phyloP scores from a whole-genome alignment of 2,329 filamentous ascomycete genomes.

The Diaporthe longicolla region DNA sequence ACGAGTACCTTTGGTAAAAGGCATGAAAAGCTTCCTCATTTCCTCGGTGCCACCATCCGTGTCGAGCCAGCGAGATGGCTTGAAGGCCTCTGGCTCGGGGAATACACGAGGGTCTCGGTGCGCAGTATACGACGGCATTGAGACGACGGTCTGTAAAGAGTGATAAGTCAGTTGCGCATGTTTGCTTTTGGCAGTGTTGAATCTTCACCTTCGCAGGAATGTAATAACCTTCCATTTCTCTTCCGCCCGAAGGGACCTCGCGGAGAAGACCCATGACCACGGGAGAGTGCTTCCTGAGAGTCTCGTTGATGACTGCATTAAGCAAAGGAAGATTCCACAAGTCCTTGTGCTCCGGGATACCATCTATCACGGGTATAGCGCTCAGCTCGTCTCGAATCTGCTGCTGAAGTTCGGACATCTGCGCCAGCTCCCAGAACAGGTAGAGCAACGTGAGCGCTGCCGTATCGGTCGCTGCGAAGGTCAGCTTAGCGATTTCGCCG shows the following conservation, averaged over 20 bases:
- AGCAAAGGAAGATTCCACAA: conserved; percentile 8
- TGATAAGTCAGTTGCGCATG: not conserved
- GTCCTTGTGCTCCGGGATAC: conserved; percentile 16
- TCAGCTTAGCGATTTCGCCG: conserved; percentile 14
- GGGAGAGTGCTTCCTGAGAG: conserved; percentile 8
- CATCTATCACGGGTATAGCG: not conserved
- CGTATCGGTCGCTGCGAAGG: conserved; percentile 11
- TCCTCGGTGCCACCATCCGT: conserved; percentile 6
- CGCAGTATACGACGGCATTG: conserved; percentile 6
- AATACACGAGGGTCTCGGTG: not conserved
- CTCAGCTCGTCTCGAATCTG: conserved; percentile 11
- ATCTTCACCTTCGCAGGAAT: not conserved
- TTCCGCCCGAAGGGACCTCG: conserved; percentile 1
- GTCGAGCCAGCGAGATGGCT: conserved; percentile 14
- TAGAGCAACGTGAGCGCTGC: conserved; percentile 1
- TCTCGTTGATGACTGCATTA: conserved; percentile 12
- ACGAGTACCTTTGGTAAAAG: conserved; percentile 20
- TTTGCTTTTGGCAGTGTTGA: not conserved
- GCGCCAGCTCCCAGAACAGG: conserved; percentile 21
- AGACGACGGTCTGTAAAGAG: not conserved
- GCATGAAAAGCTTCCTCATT: conserved; percentile 17
- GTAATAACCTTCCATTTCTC: not conserved
- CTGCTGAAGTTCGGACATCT: conserved; percentile 1
- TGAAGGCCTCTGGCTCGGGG: conserved; percentile 7
- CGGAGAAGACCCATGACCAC: conserved; percentile 18